Base-by-base conservation (phyloP, 768 basidiomycete genomes). In the Naganishia vishniacii region DNA sequence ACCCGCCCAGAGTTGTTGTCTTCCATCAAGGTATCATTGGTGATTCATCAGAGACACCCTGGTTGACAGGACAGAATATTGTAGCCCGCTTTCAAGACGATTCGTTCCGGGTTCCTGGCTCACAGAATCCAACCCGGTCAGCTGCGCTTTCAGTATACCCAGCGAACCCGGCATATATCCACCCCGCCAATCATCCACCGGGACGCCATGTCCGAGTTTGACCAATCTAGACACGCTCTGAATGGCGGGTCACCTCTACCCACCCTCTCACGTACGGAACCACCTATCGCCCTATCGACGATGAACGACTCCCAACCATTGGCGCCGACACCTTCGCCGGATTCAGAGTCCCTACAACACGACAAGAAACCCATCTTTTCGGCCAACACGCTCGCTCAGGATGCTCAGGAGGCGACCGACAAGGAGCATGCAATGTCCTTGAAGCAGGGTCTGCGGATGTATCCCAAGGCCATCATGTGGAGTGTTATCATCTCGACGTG, bases 391-490 rank as follows among this genome's bases (percentile, higher is more conserved):
- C 51, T 63, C 7, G 62, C 62, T 16, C 48, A 63, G 40, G 65
- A 67, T 51, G 65, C 65, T 13, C 53, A 48, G 29, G 49, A 44
- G 23, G 65, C 65, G 26, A 63, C 61, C n/a, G 46, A 56, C n/a
- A 66, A 66, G 56, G 65, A 62, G 53, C 60, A 51, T 51, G 53
- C 7, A 15, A 49, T 51, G 64, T 48, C 48, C 9, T 16, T 61
- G 46, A 62, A 16, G 60, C 40, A 79, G 49, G 79, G 77, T 23
- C 49, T 79, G 47, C 46, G 67, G 16, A 61, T 72, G 4, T 79
- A 80, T 66, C 77, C 74, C 15, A 75, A 76, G 60, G 78, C 78
- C 15, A 70, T 77, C 34, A 69, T 67, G 25, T 80, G 78, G 77
- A 75, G 69, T 49, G 53, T 75, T 26, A 58, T 73, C 23, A 65